Percentiles rank a stretch among this genome's conserved stretches.
Evolutionary conservation across 305 asterid genomes (phyloP).

Genomic region (Fraxinus baroniana): DNA sequence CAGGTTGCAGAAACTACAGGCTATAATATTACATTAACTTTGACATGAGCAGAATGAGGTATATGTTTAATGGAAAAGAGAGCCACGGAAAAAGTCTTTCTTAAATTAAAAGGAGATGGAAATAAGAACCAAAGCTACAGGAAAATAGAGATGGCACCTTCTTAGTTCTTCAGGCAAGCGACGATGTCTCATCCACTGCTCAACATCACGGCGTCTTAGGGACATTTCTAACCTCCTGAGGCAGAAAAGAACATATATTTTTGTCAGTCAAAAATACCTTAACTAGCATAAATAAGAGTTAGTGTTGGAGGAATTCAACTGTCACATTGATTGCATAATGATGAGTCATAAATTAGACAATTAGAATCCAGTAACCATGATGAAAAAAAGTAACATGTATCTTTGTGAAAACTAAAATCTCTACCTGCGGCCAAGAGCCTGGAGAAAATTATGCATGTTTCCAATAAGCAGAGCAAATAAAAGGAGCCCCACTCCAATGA

Average conservation of each 20-base stretch:
- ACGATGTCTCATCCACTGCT: conserved; percentile 94
- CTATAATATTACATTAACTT: background rate
- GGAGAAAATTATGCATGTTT: conserved; percentile 91
- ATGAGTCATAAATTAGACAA: too few relatives aligned
- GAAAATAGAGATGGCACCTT: conserved; percentile 40
- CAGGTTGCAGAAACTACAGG: background rate
- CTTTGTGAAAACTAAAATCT: background rate
- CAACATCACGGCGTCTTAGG: conserved; percentile 85
- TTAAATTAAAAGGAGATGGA: background rate
- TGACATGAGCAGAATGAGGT: background rate
- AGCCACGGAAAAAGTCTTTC: background rate
- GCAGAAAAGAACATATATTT: too few relatives aligned
- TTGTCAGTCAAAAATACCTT: too few relatives aligned
- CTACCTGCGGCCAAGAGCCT: conserved; percentile 84
- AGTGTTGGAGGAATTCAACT: too few relatives aligned
- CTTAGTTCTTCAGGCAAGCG: conserved; percentile 69
- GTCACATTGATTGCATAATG: too few relatives aligned
- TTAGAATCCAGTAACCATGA: too few relatives aligned
- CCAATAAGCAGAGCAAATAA: conserved; percentile 82
- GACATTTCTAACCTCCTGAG: conserved; percentile 88
- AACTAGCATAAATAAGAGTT: too few relatives aligned
- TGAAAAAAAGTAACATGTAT: too few relatives aligned
- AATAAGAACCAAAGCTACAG: background rate
- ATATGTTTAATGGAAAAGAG: background rate
- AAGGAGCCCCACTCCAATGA: conserved; percentile 77